Conservation (phyloP, 2,329 filamentous ascomycete species). For the Graphilbum fragrans region DNA sequence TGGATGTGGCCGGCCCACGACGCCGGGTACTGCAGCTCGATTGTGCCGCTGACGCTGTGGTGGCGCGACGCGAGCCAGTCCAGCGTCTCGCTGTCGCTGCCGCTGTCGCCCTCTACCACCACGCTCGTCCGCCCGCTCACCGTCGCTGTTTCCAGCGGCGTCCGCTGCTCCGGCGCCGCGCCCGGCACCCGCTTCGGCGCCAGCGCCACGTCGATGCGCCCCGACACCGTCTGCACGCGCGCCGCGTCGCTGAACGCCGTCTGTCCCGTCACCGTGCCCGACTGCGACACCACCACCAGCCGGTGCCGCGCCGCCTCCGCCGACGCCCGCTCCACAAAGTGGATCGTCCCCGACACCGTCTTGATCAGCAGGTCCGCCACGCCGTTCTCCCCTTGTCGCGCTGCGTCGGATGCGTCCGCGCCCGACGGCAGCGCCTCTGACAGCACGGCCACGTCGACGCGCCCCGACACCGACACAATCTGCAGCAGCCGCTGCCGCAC, state of each 20-base stretch:
- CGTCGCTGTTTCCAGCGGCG: conserved; percentile 25
- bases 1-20: conserved; percentile 35
- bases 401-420: background rate
- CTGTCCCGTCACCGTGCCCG: conserved; percentile 28
- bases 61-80: conserved; percentile 27
- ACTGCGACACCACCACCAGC: conserved; percentile 28
- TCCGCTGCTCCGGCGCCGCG: conserved; percentile 9
- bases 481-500: conserved; percentile 36
- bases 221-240: conserved; percentile 26
- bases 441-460: conserved; percentile 24
- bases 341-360: conserved; percentile 30
- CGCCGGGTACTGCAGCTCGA: conserved; percentile 31
- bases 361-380: conserved; percentile 27
- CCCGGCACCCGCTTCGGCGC: background rate
- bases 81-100: conserved; percentile 22
- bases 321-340: conserved; percentile 3
- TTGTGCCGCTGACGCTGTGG: conserved; percentile 28
- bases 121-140: conserved; percentile 27
- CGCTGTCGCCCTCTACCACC: conserved; percentile 27
- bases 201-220: conserved; percentile 26
- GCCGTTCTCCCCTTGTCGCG: conserved; percentile 18
- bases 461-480: conserved; percentile 31
- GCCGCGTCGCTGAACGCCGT: conserved; percentile 26
- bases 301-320: conserved; percentile 28
- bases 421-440: conserved; percentile 16